These are phyloP conservation scores for Symbiodinium pilosum DNA, from an alignment of 73 alveolate species.

Conservation along the genomic window DNA sequence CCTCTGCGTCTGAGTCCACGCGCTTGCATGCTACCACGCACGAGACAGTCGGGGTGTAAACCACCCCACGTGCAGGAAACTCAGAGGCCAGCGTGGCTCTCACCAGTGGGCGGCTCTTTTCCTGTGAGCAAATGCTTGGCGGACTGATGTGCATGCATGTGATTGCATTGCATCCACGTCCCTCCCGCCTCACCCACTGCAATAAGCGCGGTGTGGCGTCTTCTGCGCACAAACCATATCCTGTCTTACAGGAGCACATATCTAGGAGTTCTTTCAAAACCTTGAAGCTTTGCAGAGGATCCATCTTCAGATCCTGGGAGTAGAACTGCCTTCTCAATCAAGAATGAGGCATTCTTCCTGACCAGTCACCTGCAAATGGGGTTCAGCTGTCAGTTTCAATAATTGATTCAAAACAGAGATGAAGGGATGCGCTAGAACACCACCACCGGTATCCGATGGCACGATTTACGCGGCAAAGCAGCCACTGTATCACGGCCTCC, in stretches of 20 bases:
- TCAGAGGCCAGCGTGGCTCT: background rate
- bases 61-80: constrained; percentile 2
- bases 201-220: constrained; percentile 19
- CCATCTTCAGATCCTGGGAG: background rate
- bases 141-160: no score
- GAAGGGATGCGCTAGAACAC: no score
- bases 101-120: constrained; percentile 2
- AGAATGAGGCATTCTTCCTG: constrained; percentile 15
- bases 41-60: background rate
- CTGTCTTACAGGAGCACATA: no score
- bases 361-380: background rate
- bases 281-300: no score
- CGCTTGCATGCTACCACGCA: constrained; percentile 3
- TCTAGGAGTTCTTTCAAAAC: no score
- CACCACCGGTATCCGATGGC: no score
- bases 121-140: background rate
- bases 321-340: background rate
- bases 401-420: no score
- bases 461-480: no score
- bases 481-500: no score
- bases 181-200: background rate
- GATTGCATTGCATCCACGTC: no score
- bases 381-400: no score
- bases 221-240: constrained; percentile 1
- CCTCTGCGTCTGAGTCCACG: background rate